Percentiles rank a stretch among this genome's conserved stretches.
Conservation (phyloP, 2,329 filamentous ascomycete species). For the Dryadomyces quercus-mongolicae region DNA sequence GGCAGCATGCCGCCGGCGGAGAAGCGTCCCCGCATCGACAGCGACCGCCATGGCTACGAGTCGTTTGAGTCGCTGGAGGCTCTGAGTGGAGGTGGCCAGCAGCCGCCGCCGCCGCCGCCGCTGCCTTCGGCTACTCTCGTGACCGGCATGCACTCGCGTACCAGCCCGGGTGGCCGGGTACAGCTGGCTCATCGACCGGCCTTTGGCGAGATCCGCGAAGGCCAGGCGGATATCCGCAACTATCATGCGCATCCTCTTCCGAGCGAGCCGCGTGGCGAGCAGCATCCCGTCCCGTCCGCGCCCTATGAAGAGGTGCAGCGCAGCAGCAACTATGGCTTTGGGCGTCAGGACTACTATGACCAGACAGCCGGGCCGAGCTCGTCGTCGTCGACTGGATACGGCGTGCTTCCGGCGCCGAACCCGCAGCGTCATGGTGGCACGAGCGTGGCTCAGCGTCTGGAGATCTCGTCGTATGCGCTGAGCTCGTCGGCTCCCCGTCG, state of each 20-base stretch:
- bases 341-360: background rate
- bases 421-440: slow-evolving; percentile 1
- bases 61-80: background rate
- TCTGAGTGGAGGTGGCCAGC: background rate
- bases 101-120: background rate
- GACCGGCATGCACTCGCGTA: slow-evolving; percentile 5
- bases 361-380: background rate
- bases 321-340: background rate
- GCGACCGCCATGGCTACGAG: background rate
- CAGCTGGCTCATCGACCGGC: slow-evolving; percentile 19
- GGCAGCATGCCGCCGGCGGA: slow-evolving; percentile 1
- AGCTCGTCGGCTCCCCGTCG: slow-evolving; percentile 1
- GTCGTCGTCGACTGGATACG: background rate
- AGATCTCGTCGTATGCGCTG: slow-evolving; percentile 2
- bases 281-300: background rate
- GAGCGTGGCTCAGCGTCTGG: slow-evolving; percentile 4
- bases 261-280: background rate
- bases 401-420: slow-evolving; percentile 6
- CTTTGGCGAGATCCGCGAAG: slow-evolving; percentile 23
- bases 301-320: background rate
- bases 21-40: slow-evolving; percentile 10
- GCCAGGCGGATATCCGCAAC: slow-evolving; percentile 11
- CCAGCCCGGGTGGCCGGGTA: slow-evolving; percentile 11
- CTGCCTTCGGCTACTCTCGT: no score
- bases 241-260: background rate